Evolutionary conservation across 169 alveolate species (phyloP).

Genomic region (Cryptosporidium ubiquitum): DNA sequence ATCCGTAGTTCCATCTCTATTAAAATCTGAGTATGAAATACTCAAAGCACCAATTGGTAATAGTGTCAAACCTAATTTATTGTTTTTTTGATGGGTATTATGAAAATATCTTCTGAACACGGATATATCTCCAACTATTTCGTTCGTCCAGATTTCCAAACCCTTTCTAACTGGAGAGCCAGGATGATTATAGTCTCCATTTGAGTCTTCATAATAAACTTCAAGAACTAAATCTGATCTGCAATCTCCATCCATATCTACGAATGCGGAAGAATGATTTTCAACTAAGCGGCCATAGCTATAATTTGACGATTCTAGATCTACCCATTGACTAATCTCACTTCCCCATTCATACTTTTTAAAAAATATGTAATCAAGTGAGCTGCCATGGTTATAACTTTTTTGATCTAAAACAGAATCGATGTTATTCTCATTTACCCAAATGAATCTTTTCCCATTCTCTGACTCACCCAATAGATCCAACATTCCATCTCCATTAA

Average conservation of each 20-base stretch:
- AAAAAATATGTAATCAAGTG: background rate
- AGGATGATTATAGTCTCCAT: background rate
- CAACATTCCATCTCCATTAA: constrained; percentile 85
- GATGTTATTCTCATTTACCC: constrained; percentile 78
- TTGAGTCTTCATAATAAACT: constrained; percentile 72
- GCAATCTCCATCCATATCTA: constrained; percentile 88
- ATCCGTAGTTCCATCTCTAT: constrained; percentile 86
- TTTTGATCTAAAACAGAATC: background rate
- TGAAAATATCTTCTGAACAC: constrained; percentile 4
- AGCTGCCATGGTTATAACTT: background rate
- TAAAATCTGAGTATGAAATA: constrained; percentile 84
- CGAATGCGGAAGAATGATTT: constrained; percentile 84
- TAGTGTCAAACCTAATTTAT: background rate
- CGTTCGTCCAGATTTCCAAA: constrained; percentile 54
- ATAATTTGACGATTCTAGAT: constrained; percentile 71
- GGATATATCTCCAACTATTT: constrained; percentile 12
- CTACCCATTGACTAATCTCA: constrained; percentile 50
- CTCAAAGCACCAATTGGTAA: constrained; percentile 71
- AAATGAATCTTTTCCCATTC: constrained; percentile 75
- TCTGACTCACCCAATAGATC: constrained; percentile 77
- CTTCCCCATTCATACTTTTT: constrained; percentile 34
- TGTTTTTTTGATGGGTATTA: background rate
- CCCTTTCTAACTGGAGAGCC: constrained; percentile 16
- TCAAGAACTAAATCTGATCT: constrained; percentile 86
- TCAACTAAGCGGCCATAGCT: constrained; percentile 78